Evolutionary conservation across 305 asterid genomes (phyloP).

Genomic region (Fraxinus platypoda): DNA sequence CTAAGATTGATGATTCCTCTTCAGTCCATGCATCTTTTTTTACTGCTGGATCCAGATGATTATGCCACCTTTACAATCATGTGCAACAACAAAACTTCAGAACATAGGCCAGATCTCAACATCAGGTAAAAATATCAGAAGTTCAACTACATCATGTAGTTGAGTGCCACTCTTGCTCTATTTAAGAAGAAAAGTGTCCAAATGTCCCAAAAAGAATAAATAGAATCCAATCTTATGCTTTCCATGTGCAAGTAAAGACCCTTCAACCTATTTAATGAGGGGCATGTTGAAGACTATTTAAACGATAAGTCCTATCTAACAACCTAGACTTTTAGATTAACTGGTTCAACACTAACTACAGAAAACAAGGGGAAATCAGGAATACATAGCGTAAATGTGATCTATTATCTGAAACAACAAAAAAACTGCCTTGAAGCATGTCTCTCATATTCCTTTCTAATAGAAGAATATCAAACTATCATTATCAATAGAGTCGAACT

Average conservation of each 20-base stretch:
- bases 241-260: not conserved
- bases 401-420: too few species aligned
- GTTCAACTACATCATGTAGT: not conserved
- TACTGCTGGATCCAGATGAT: conserved; percentile 72
- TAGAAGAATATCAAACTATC: not conserved
- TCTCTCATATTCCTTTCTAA: not conserved
- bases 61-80: conserved; percentile 58
- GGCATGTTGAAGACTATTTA: too few species aligned
- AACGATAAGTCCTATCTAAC: too few species aligned
- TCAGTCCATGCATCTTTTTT: conserved; percentile 74
- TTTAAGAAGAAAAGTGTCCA: not conserved
- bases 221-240: not conserved
- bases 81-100: conserved; percentile 19
- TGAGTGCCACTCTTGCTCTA: not conserved
- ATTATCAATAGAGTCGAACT: not conserved
- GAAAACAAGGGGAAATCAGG: too few species aligned
- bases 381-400: too few species aligned
- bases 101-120: not conserved
- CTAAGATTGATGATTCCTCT: conserved; percentile 53
- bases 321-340: too few species aligned
- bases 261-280: too few species aligned
- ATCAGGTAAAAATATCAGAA: not conserved
- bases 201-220: not conserved
- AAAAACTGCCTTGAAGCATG: not conserved
- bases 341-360: too few species aligned